Percentiles rank a stretch among this genome's conserved stretches.
Evolutionary conservation across 2,329 filamentous ascomycete species (phyloP).

Genomic region (Tolypocladium capitatum): DNA sequence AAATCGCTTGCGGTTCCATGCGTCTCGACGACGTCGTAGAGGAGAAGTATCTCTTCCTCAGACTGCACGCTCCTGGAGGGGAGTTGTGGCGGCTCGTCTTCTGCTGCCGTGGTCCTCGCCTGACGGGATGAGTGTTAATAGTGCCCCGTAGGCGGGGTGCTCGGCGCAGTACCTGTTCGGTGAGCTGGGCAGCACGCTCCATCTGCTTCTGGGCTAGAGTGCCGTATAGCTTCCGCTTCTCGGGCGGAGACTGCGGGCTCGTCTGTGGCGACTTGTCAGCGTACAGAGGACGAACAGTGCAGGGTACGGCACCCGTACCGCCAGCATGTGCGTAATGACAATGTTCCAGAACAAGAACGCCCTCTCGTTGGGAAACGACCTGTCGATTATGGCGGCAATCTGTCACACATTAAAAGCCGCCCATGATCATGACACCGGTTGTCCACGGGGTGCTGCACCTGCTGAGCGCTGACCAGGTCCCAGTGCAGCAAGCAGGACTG

Average conservation of each 20-base stretch:
- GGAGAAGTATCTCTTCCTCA: constrained; percentile 37
- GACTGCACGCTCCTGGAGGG: constrained; percentile 23
- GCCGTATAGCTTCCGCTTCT: constrained; percentile 38
- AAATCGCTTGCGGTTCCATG: constrained; percentile 30
- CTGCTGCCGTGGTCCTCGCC: constrained; percentile 8
- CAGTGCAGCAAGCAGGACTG: constrained; percentile 40
- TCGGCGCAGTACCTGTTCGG: constrained; percentile 25
- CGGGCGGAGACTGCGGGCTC: constrained; percentile 30
- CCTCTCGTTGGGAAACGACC: constrained; percentile 33
- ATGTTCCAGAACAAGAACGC: constrained; percentile 43
- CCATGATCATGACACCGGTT: background rate
- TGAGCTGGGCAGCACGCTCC: constrained; percentile 32
- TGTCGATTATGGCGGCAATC: constrained; percentile 42
- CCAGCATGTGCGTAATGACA: constrained; percentile 36
- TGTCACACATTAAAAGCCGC: constrained; percentile 10
- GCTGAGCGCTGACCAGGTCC: constrained; percentile 43
- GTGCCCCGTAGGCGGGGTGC: background rate
- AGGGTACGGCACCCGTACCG: constrained; percentile 22
- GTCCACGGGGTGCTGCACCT: constrained; percentile 21
- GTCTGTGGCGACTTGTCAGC: constrained; percentile 17
- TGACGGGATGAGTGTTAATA: constrained; percentile 2
- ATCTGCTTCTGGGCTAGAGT: constrained; percentile 38
- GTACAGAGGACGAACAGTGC: background rate
- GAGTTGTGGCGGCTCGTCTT: constrained; percentile 8
- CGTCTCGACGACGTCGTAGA: constrained; percentile 32